These are phyloP conservation scores for Arthrinium phaeospermum DNA, from an alignment of 2,329 filamentous ascomycete genomes.

Conservation along the genomic window DNA sequence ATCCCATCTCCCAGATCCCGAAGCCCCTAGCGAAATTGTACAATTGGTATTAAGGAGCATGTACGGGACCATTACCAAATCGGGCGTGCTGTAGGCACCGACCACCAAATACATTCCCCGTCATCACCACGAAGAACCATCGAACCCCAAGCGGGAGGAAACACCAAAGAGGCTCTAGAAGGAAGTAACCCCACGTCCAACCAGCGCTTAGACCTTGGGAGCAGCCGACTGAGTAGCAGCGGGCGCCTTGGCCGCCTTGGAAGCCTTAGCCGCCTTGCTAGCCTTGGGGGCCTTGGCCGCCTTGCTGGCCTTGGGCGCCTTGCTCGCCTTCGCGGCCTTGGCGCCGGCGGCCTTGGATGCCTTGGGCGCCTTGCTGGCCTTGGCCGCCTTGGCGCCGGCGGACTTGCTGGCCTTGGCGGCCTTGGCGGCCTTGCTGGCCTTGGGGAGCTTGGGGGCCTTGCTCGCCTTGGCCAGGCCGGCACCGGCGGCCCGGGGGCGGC, in stretches of 20 bases:
- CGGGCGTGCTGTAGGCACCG: neutral
- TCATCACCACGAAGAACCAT: neutral
- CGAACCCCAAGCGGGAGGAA: neutral
- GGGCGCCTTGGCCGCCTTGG: neutral
- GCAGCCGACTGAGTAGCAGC: neutral
- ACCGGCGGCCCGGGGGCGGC: neutral
- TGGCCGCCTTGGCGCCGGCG: neutral
- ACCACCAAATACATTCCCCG: neutral
- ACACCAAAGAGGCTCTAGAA: neutral
- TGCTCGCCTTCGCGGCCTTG: neutral
- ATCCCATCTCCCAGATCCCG: neutral
- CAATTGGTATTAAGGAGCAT: neutral
- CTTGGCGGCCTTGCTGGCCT: neutral
- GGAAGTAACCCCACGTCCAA: too few species aligned
- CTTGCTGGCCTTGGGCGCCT: neutral
- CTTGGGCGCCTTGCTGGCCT: neutral
- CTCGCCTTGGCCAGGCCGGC: neutral
- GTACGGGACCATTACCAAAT: neutral
- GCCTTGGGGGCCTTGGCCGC: neutral
- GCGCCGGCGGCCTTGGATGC: neutral
- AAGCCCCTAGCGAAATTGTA: neutral
- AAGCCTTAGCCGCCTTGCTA: neutral
- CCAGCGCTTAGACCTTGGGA: neutral
- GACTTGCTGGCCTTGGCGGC: neutral
- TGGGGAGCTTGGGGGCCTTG: neutral